Percentiles rank a stretch among this genome's conserved stretches.
phyloP scores from a whole-genome alignment of 805 yeast genomes.

The Saturnispora bothae region DNA sequence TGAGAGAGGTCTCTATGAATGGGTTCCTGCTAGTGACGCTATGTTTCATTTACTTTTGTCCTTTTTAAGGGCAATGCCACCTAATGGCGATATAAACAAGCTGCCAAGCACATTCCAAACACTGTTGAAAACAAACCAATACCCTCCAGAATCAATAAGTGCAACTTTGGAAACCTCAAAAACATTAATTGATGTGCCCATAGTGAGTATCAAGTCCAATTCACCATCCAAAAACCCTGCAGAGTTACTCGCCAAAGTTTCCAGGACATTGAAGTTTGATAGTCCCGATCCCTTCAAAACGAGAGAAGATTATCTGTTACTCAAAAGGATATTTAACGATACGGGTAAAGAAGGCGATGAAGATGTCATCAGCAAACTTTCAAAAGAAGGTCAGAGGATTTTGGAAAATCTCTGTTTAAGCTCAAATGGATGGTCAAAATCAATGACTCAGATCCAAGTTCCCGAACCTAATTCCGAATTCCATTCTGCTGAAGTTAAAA shows the following conservation, averaged over 20 bases:
- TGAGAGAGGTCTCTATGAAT: slow-evolving; percentile 59
- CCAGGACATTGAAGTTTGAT: slow-evolving; percentile 54
- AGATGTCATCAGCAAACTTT: slow-evolving; percentile 51
- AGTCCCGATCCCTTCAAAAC: slow-evolving; percentile 60
- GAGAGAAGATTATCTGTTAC: slow-evolving; percentile 65
- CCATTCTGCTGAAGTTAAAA: slow-evolving; percentile 38
- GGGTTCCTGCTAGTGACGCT: slow-evolving; percentile 80
- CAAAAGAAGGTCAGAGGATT: slow-evolving; percentile 62
- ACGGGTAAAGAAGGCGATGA: slow-evolving; percentile 16
- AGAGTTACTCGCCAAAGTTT: slow-evolving; percentile 50
- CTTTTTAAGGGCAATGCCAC: slow-evolving; percentile 68
- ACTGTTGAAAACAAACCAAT: slow-evolving; percentile 51
- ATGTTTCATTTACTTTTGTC: slow-evolving; percentile 71
- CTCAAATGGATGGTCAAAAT: slow-evolving; percentile 29
- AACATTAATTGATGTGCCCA: slow-evolving; percentile 27
- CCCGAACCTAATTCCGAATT: slow-evolving; percentile 21
- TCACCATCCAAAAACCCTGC: slow-evolving; percentile 36
- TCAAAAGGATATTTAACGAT: slow-evolving; percentile 61
- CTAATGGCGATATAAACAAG: slow-evolving; percentile 41
- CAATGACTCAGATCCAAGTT: slow-evolving; percentile 17
- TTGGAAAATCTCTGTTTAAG: slow-evolving; percentile 29
- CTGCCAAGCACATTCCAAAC: slow-evolving; percentile 61
- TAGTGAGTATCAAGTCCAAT: slow-evolving; percentile 29
- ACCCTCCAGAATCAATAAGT: slow-evolving; percentile 54
- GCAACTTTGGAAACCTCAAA: slow-evolving; percentile 17